Evolutionary conservation across 176 grass and related monocot species (phyloP).

Genomic region (Aegilops bicornis): DNA sequence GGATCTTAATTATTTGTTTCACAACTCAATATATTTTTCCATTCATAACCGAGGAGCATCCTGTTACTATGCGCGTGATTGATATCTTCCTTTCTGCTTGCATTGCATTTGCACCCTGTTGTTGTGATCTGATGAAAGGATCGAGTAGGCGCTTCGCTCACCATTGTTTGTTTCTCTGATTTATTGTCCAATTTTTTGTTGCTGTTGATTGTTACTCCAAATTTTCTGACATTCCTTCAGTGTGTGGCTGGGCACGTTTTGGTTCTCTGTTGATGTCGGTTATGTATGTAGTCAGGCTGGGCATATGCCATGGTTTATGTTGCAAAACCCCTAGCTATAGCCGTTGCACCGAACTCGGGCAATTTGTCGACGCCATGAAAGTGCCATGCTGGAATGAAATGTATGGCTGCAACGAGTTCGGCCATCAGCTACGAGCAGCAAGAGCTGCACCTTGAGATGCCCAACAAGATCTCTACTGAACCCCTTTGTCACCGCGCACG

Average conservation of each 20-base stretch:
- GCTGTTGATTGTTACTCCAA: neutral
- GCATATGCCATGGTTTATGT: neutral
- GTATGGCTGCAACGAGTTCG: neutral
- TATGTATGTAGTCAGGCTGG: too few species aligned
- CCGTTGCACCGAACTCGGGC: neutral
- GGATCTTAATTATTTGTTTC: too few species aligned
- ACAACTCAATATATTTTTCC: too few species aligned
- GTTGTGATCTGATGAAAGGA: too few species aligned
- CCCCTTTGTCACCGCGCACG: constrained; percentile 9
- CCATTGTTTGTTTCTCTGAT: too few species aligned
- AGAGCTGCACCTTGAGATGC: constrained; percentile 19
- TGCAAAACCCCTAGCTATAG: neutral
- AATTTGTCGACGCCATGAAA: too few species aligned
- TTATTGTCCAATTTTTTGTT: neutral
- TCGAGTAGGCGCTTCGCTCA: neutral
- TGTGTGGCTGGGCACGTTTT: too few species aligned
- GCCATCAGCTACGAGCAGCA: neutral
- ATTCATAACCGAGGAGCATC: neutral
- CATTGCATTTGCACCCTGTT: too few species aligned
- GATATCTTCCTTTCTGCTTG: neutral
- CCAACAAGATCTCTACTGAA: constrained; percentile 19
- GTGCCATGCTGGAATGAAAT: too few species aligned
- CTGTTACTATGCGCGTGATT: neutral
- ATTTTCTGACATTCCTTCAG: neutral
- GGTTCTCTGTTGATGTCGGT: neutral